These are phyloP conservation scores for Candida sonorensis DNA, from an alignment of 805 yeast species.

Conservation along the genomic window DNA sequence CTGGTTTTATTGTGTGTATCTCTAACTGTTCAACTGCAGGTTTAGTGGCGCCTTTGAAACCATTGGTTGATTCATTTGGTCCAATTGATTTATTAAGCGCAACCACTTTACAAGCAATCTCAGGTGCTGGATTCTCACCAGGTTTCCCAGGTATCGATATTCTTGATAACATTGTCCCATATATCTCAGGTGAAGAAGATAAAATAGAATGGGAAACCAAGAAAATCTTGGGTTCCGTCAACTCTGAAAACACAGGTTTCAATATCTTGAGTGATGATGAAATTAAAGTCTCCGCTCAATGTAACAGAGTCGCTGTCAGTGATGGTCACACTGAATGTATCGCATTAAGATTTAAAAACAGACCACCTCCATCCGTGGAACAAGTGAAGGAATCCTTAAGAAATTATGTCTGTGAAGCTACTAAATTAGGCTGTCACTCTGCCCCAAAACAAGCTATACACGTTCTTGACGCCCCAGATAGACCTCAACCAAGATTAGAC, in stretches of 20 bases:
- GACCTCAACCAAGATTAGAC: constrained; percentile 98
- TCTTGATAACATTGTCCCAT: constrained; percentile 91
- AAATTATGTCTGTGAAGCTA: constrained; percentile 80
- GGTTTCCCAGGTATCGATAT: constrained; percentile 96
- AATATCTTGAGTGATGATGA: constrained; percentile 57
- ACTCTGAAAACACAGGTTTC: constrained; percentile 46
- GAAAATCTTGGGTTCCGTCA: constrained; percentile 74
- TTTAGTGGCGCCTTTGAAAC: constrained; percentile 91
- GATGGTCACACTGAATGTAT: constrained; percentile 98
- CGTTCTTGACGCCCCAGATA: constrained; percentile 81
- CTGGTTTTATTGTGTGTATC: constrained; percentile 88
- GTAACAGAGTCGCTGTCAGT: constrained; percentile 93
- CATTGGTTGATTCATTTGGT: constrained; percentile 85
- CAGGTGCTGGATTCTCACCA: constrained; percentile 98
- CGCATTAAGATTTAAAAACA: constrained; percentile 70
- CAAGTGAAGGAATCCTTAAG: constrained; percentile 64
- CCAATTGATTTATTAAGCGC: constrained; percentile 83
- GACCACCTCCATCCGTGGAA: constrained; percentile 81
- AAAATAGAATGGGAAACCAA: constrained; percentile 98
- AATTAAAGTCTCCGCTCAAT: constrained; percentile 86
- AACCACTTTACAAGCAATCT: constrained; percentile 93
- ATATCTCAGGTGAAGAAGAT: constrained; percentile 94
- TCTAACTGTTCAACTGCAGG: constrained; percentile 99
- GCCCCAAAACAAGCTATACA: constrained; percentile 93
- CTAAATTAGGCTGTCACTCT: constrained; percentile 71